phyloP scores from a whole-genome alignment of 106 monocot species.

The Triglochin maritima region DNA sequence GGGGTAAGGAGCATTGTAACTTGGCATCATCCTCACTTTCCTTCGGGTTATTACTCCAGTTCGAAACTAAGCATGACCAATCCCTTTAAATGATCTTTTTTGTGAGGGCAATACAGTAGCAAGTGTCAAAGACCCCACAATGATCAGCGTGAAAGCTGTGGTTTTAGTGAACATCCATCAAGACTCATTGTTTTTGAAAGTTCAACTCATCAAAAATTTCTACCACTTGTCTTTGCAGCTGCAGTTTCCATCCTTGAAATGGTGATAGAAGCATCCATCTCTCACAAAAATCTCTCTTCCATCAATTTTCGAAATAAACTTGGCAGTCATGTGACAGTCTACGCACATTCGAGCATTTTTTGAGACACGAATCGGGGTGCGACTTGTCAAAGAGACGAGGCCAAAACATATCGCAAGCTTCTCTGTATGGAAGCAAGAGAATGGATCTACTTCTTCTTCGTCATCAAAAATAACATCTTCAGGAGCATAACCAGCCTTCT shows the following conservation, averaged over 20 bases:
- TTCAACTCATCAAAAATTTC: no score
- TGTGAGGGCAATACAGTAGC: no score
- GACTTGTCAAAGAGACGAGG: slow-evolving; percentile 26
- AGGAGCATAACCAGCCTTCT: slow-evolving; percentile 24
- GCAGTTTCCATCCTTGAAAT: slow-evolving; percentile 34
- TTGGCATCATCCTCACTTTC: no score
- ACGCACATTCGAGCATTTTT: slow-evolving; percentile 54
- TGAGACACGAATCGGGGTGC: slow-evolving; percentile 27
- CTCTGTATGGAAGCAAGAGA: slow-evolving; percentile 54
- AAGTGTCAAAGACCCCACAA: no score
- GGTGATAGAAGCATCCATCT: slow-evolving; percentile 48
- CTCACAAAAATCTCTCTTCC: slow-evolving; percentile 30
- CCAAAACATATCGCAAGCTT: slow-evolving; percentile 52
- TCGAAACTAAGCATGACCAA: no score
- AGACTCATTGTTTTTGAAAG: not conserved
- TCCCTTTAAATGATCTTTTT: no score
- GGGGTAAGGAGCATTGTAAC: no score
- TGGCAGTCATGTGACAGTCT: slow-evolving; percentile 46
- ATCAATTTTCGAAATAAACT: slow-evolving; percentile 32
- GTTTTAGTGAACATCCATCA: not conserved
- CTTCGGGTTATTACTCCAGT: no score
- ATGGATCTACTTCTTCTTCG: slow-evolving; percentile 27
- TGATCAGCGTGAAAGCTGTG: not conserved
- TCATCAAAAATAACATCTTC: slow-evolving; percentile 23
- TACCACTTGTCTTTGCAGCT: slow-evolving; percentile 52